Evolutionary conservation across 1,284 basidiomycete genomes (phyloP), one percentile per base, ranked within the genome.

Genomic region (Melampsora americana): DNA sequence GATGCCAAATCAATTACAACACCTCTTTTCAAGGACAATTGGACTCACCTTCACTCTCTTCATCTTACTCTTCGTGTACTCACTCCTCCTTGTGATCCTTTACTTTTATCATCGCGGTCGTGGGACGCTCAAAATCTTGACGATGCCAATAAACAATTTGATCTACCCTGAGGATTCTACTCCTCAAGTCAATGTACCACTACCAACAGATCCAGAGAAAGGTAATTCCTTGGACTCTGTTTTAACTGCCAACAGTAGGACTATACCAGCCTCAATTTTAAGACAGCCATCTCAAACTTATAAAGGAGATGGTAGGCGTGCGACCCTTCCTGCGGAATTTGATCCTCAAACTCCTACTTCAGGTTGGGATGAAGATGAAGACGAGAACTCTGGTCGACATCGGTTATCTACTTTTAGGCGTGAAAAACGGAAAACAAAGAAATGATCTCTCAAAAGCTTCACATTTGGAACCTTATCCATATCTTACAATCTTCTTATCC

Each of bases 351-450:
- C 53, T 6, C 53, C 53, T 56, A 56, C n/a, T 28, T 56, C 53
- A 56, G 53, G 53, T 56, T 56, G 53, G 53, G 53, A 56, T 56
- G 53, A 56, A 23, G 53, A 56, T 56, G 53, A 56, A 23, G 53
- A 56, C n/a, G 53, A 56, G 7, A 18, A 56, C n/a, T 23, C 53
- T 16, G 9, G 53, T 42, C 39, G 39, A 9, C 39, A 42, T 42
- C 39, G 39, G 39, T 42, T 42, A 42, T 42, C 39, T 42, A 42
- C 39, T 9, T 42, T 42, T 23, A n/a, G 53, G 12, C 20, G 53
- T n/a, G 53, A 56, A 56, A 56, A 56, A 56, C 53, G 53, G 6
- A 56, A 28, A 28, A 56, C 53, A 4, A n/a, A 28, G 12, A 56
- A 56, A 56, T 56, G 26, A 56, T 56, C 53, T 12, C 35, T 35